Conservation (phyloP, 1,139 yeast species). For the Entelexis paramagnoliae region DNA sequence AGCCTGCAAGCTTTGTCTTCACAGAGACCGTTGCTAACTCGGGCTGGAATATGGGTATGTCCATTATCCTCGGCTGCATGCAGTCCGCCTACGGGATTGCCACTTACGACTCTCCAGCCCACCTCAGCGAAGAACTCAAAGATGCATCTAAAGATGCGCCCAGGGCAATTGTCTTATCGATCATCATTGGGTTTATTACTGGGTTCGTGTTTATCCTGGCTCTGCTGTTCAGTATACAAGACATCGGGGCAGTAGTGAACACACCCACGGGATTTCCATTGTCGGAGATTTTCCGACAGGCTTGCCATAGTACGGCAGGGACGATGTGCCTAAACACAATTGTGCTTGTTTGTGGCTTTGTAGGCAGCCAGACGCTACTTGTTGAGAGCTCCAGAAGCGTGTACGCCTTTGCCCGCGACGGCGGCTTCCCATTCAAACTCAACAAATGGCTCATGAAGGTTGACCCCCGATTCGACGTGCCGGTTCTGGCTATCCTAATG, state of each 20-base stretch:
- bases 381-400: slow-evolving; percentile 18
- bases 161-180: slow-evolving; percentile 19
- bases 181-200: slow-evolving; percentile 19
- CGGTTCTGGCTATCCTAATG: slow-evolving; percentile 11
- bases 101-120: slow-evolving; percentile 19
- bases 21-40: slow-evolving; percentile 3
- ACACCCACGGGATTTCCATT: slow-evolving; percentile 19
- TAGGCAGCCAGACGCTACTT: slow-evolving; percentile 13
- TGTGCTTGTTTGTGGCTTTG: slow-evolving; percentile 9
- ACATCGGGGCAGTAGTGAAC: slow-evolving; percentile 15
- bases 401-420: slow-evolving; percentile 21
- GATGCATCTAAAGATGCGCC: slow-evolving; percentile 17
- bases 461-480: slow-evolving; percentile 10
- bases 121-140: slow-evolving; percentile 16
- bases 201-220: slow-evolving; percentile 20
- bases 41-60: slow-evolving; percentile 18
- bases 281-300: slow-evolving; percentile 18
- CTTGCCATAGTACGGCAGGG: slow-evolving; percentile 12
- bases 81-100: slow-evolving; percentile 19
- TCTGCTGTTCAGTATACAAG: slow-evolving; percentile 17
- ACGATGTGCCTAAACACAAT: slow-evolving; percentile 12
- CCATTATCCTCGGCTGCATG: slow-evolving; percentile 15
- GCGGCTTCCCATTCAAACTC: slow-evolving; percentile 18
- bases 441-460: slow-evolving; percentile 13
- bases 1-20: slow-evolving; percentile 15